Conservation (phyloP, 2,329 filamentous ascomycete species). For the Chaetomiaceae sp. region DNA sequence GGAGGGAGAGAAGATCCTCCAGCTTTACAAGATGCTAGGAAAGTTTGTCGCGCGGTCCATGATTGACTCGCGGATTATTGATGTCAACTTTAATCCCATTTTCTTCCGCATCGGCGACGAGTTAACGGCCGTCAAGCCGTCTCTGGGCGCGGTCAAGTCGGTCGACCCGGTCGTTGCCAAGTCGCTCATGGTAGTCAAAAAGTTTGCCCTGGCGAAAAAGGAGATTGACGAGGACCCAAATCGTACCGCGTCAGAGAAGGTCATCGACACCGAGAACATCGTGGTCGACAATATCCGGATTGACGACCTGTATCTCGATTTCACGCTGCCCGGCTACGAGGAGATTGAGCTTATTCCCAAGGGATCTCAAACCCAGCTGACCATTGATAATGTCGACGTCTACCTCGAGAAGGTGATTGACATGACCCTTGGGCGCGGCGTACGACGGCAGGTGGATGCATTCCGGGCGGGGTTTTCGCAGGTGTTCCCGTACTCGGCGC, state of each 20-base stretch:
- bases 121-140: constrained; percentile 65
- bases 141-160: constrained; percentile 80
- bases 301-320: constrained; percentile 87
- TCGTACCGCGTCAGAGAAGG: constrained; percentile 66
- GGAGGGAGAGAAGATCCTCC: constrained; percentile 80
- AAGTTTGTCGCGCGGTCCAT: constrained; percentile 98
- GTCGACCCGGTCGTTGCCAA: constrained; percentile 83
- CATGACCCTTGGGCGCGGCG: constrained; percentile 83
- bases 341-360: constrained; percentile 74
- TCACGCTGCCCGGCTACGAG: constrained; percentile 88
- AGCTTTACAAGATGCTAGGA: constrained; percentile 87
- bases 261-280: constrained; percentile 63
- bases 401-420: constrained; percentile 91
- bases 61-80: constrained; percentile 97
- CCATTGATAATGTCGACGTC: constrained; percentile 82
- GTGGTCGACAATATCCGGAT: constrained; percentile 70
- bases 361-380: constrained; percentile 71
- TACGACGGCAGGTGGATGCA: constrained; percentile 82
- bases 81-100: constrained; percentile 93
- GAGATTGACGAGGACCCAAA: constrained; percentile 66
- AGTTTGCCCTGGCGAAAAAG: constrained; percentile 78
- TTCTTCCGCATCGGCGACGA: constrained; percentile 92
- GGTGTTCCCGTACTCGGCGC: constrained; percentile 90
- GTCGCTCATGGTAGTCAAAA: constrained; percentile 81
- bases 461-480: constrained; percentile 90